These are phyloP conservation scores for Purpureocillium lavendulum DNA, from an alignment of 2,329 filamentous ascomycete genomes.

Conservation along the genomic window DNA sequence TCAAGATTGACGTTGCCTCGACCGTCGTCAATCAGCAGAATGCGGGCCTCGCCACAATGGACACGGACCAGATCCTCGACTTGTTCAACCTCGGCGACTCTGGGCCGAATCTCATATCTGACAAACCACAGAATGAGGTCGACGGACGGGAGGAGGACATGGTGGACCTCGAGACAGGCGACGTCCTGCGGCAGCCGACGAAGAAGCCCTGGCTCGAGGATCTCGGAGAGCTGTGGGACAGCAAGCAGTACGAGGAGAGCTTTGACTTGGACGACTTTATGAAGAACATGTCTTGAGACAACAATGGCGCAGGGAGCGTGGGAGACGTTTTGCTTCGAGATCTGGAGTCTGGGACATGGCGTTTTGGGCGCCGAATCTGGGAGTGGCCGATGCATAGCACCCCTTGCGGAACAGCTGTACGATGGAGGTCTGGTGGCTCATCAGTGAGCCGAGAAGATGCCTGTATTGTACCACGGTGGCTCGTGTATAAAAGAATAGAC, in stretches of 20 bases:
- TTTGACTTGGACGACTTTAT: slow-evolving; percentile 94
- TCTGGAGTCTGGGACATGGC: too few species aligned
- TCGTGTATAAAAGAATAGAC: too few species aligned
- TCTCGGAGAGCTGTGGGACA: slow-evolving; percentile 92
- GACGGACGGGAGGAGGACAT: slow-evolving; percentile 72
- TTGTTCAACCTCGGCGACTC: slow-evolving; percentile 86
- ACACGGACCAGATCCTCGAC: slow-evolving; percentile 95
- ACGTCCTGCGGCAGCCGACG: slow-evolving; percentile 87
- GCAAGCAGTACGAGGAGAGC: slow-evolving; percentile 95
- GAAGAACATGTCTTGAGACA: slow-evolving; percentile 74
- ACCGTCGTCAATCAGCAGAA: slow-evolving; percentile 99
- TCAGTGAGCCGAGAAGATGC: too few species aligned
- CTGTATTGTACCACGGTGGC: too few species aligned
- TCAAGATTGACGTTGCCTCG: slow-evolving; percentile 98
- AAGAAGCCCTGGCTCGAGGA: slow-evolving; percentile 97
- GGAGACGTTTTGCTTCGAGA: too few species aligned
- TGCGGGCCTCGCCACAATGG: slow-evolving; percentile 88
- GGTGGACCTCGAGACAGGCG: slow-evolving; percentile 86
- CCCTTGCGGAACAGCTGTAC: too few species aligned
- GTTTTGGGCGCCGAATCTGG: too few species aligned
- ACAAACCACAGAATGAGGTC: slow-evolving; percentile 48
- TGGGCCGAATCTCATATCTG: slow-evolving; percentile 55
- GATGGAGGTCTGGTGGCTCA: too few species aligned
- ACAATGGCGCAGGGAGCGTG: not conserved
- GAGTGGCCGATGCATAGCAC: too few species aligned